These are phyloP conservation scores for Sanghuangporus baumii DNA, from an alignment of 1,284 basidiomycete species.

Conservation along the genomic window DNA sequence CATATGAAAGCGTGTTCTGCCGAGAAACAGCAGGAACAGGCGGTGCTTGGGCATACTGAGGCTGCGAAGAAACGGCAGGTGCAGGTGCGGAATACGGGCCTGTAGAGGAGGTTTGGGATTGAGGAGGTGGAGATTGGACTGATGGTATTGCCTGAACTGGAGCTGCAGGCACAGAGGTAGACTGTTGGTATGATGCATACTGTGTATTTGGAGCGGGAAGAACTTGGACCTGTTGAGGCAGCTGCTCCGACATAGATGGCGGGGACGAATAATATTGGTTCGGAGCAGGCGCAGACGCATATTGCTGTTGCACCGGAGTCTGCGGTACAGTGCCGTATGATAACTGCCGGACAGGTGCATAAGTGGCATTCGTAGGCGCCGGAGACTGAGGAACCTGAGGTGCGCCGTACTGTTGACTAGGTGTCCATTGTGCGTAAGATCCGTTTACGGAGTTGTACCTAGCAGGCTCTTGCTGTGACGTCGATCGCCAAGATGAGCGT, in stretches of 20 bases:
- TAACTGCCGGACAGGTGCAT: slow-evolving; percentile 21
- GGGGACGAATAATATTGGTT: slow-evolving; percentile 7
- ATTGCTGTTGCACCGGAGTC: slow-evolving; percentile 25
- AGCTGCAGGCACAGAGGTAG: slow-evolving; percentile 23
- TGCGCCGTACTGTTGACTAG: slow-evolving; percentile 23
- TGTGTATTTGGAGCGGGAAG: slow-evolving; percentile 19
- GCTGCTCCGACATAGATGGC: slow-evolving; percentile 19
- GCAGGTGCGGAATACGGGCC: neutral
- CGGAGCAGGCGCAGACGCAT: slow-evolving; percentile 13
- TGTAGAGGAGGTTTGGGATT: neutral
- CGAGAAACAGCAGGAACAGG: slow-evolving; percentile 19
- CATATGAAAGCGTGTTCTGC: slow-evolving; percentile 33
- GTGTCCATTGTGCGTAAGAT: slow-evolving; percentile 18
- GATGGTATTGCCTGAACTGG: slow-evolving; percentile 9
- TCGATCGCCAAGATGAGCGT: slow-evolving; percentile 57
- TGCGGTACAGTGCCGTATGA: slow-evolving; percentile 17
- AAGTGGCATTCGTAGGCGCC: slow-evolving; percentile 16
- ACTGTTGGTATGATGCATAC: slow-evolving; percentile 21
- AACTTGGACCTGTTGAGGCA: slow-evolving; percentile 25
- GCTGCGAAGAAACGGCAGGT: neutral
- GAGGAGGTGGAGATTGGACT: slow-evolving; percentile 9
- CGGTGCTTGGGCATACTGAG: slow-evolving; percentile 4
- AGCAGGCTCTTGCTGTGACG: slow-evolving; percentile 23
- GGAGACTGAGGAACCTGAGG: slow-evolving; percentile 17
- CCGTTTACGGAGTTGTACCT: slow-evolving; percentile 17